Conservation (phyloP, 139 green algal species). For the Chlamydomonas urium region DNA sequence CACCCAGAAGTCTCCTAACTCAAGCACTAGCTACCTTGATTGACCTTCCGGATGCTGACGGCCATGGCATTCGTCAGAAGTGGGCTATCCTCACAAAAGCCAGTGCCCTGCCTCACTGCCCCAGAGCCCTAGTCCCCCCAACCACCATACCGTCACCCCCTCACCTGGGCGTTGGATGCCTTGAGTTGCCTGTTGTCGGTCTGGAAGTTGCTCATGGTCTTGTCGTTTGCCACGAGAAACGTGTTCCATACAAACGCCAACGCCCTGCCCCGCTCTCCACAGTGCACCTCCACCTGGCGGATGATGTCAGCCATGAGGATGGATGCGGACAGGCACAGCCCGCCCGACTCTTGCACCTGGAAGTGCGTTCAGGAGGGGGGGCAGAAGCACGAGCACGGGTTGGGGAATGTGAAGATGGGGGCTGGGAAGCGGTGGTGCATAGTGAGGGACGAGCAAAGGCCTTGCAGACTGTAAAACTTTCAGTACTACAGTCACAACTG, state of each 20-base stretch:
- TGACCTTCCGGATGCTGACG: too few relatives aligned
- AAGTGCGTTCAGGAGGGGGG: neutral
- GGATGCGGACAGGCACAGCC: slow-evolving; percentile 19
- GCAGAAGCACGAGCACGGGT: neutral
- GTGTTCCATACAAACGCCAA: slow-evolving; percentile 58
- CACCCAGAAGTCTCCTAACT: too few relatives aligned
- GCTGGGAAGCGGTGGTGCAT: neutral
- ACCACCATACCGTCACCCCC: neutral
- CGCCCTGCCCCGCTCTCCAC: slow-evolving; percentile 51
- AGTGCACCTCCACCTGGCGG: slow-evolving; percentile 52
- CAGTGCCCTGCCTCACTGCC: neutral
- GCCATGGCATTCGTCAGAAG: too few relatives aligned
- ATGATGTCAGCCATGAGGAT: slow-evolving; percentile 6
- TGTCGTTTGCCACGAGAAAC: slow-evolving; percentile 32
- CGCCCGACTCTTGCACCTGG: slow-evolving; percentile 14
- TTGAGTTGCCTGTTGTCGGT: slow-evolving; percentile 18
- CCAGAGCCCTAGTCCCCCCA: neutral
- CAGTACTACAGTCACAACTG: too few relatives aligned
- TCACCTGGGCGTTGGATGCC: neutral
- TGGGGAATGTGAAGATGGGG: neutral
- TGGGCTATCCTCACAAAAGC: neutral
- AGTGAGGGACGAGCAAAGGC: neutral
- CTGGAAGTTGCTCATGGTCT: slow-evolving; percentile 23
- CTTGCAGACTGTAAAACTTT: too few relatives aligned
- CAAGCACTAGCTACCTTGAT: too few relatives aligned